Percentiles rank a stretch among this genome's conserved stretches.
Conservation (phyloP, 768 basidiomycete species). For the Lepiota subincarnata region DNA sequence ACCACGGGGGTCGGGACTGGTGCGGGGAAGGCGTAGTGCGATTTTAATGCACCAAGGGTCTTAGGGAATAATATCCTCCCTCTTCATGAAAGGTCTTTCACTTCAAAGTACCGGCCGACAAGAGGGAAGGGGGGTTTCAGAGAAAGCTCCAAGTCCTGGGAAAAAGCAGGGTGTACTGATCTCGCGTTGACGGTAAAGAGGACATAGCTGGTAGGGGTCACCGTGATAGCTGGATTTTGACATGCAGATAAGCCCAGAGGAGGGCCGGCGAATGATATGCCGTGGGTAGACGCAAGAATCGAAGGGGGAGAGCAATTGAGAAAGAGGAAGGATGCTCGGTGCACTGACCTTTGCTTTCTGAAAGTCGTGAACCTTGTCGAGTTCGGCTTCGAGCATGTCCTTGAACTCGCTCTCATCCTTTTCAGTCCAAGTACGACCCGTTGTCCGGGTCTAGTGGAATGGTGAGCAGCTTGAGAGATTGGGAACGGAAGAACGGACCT, state of each 20-base stretch:
- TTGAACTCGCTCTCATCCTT: slow-evolving; percentile 83
- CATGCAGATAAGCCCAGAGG: too few relatives aligned
- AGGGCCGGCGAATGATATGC: too few relatives aligned
- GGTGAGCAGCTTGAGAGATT: slow-evolving; percentile 15
- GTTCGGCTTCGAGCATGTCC: slow-evolving; percentile 71
- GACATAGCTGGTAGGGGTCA: too few relatives aligned
- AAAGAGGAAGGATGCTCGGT: background rate
- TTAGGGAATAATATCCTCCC: too few relatives aligned
- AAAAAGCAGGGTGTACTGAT: too few relatives aligned
- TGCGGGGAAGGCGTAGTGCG: background rate
- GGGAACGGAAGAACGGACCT: slow-evolving; percentile 39
- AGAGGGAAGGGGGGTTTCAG: too few relatives aligned
- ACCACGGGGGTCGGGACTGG: background rate
- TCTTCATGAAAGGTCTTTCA: too few relatives aligned
- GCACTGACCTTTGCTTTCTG: slow-evolving; percentile 76
- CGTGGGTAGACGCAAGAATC: too few relatives aligned
- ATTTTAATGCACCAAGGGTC: background rate
- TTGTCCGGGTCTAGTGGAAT: slow-evolving; percentile 34
- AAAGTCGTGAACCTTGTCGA: slow-evolving; percentile 93
- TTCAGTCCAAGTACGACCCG: slow-evolving; percentile 61
- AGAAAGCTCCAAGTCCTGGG: too few relatives aligned
- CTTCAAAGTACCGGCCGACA: too few relatives aligned
- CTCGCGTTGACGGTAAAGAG: too few relatives aligned
- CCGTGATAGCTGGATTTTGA: too few relatives aligned
- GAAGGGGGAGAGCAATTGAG: background rate